Percentiles rank a stretch among this genome's conserved stretches.
These are phyloP conservation scores for Aspergillus carbonarius DNA, from an alignment of 2,329 filamentous ascomycete species.

Conservation along the genomic window DNA sequence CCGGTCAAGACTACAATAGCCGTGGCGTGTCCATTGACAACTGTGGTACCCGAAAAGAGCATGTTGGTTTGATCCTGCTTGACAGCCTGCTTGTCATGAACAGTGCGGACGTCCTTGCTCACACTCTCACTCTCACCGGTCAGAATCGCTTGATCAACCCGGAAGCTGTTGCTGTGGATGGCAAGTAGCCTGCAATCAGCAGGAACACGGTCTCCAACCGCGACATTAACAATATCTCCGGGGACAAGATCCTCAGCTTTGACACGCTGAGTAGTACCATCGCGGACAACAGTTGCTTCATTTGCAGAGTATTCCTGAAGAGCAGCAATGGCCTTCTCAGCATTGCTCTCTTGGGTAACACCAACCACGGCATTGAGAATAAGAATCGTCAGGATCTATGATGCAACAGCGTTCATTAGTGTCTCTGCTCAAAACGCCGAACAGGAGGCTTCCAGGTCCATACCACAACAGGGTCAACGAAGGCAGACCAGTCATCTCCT, in stretches of 20 bases:
- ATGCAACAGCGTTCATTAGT: constrained; percentile 16
- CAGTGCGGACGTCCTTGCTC: constrained; percentile 69
- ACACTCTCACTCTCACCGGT: constrained; percentile 98
- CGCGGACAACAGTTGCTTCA: constrained; percentile 87
- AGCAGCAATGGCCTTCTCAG: constrained; percentile 96
- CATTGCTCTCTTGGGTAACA: constrained; percentile 97
- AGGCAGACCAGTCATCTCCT: constrained; percentile 91
- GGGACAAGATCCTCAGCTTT: constrained; percentile 98
- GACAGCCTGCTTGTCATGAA: constrained; percentile 80
- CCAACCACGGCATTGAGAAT: constrained; percentile 96
- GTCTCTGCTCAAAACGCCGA: constrained; percentile 1
- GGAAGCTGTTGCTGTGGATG: constrained; percentile 96
- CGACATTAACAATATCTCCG: constrained; percentile 83
- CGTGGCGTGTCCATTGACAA: constrained; percentile 88
- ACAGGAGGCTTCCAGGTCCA: constrained; percentile 40
- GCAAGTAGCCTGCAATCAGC: constrained; percentile 88
- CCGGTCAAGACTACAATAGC: constrained; percentile 91
- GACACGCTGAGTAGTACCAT: constrained; percentile 75
- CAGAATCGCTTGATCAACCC: constrained; percentile 92
- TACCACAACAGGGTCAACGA: constrained; percentile 94
- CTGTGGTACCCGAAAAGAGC: constrained; percentile 96
- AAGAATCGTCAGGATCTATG: constrained; percentile 89
- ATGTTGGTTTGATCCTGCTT: constrained; percentile 98
- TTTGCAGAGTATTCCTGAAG: constrained; percentile 99
- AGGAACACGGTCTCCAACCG: constrained; percentile 89